Evolutionary conservation across 495 filamentous ascomycete genomes (phyloP), one percentile per base, ranked within the genome.

Genomic region (Clavariopsis aquatica): DNA sequence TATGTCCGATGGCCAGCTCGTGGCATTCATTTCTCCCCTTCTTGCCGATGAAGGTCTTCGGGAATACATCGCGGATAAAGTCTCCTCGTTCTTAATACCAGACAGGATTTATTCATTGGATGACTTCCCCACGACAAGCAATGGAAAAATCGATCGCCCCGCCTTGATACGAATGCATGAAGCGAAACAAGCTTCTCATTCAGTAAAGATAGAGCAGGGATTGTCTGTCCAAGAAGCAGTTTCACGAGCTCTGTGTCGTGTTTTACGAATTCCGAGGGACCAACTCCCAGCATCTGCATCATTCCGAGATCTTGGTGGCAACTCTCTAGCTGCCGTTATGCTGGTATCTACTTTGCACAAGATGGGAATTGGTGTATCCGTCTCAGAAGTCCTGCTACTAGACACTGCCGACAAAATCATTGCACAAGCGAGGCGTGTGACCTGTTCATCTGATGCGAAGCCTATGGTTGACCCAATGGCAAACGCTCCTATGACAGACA

Each of bases 251-350:
- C n/a, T n/a, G n/a, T n/a, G n/a, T n/a, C n/a, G 12, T 34, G n/a
- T 23, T 29, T 29, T 52, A 6, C 8, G 7, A 13, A 24, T 52
- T 24, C 26, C 49, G 7, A 13, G 38, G 31, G 27, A 4, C 4
- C 4, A 13, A 15, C 6, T 34, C 26, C 13, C 31, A 34, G 10
- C 12, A 34, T 8, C 34, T 4, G 4, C 17, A 4, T 64, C 61
- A 15, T 64, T 64, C 31, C 57, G 61, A 53, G 52, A 57, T n/a
- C 15, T 64, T 24, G 61, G 61, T 28, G 61, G 61, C 38, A 64
- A 64, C 27, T 64, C 61, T 1, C 52, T 57, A 15, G 15, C 34
- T 23, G 61, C 61, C 8, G 57, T 64, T 10, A 57, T 26, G 49
- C 43, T 64, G 27, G 17, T 64, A 15, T 64, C 60, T n/a, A 20